phyloP scores from a whole-genome alignment of 1,139 yeast species.

The Suhomyces bolitotheri region DNA sequence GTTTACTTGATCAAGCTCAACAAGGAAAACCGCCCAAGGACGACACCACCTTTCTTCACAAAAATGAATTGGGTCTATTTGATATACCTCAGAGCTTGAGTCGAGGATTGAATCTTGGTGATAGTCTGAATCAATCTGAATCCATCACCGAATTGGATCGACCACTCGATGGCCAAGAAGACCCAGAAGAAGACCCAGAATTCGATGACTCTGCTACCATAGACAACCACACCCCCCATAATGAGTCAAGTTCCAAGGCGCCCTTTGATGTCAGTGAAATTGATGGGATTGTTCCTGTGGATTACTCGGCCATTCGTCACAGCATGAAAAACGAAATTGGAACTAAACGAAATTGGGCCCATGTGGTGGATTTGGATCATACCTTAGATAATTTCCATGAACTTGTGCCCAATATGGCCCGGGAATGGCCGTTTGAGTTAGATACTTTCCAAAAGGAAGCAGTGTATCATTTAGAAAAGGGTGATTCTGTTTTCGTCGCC shows the following conservation, averaged over 20 bases:
- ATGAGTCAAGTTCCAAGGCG: constrained; percentile 5
- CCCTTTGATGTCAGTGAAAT: constrained; percentile 50
- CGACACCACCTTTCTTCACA: constrained; percentile 52
- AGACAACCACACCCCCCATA: constrained; percentile 4
- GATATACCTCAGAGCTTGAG: constrained; percentile 81
- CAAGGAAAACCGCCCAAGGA: constrained; percentile 28
- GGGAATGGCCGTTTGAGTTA: constrained; percentile 88
- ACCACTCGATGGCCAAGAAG: constrained; percentile 15
- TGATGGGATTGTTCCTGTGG: constrained; percentile 76
- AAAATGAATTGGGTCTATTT: constrained; percentile 72
- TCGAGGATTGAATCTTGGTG: constrained; percentile 57
- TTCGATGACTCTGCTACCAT: constrained; percentile 3
- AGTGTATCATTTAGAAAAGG: constrained; percentile 91
- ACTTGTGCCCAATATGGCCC: constrained; percentile 88
- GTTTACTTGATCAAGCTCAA: constrained; percentile 47
- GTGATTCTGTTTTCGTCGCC: constrained; percentile 96
- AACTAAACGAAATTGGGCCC: constrained; percentile 82
- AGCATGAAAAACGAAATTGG: constrained; percentile 31
- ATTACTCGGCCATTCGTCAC: constrained; percentile 33
- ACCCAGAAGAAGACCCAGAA: constrained; percentile 7
- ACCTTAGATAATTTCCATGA: constrained; percentile 80
- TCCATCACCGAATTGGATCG: constrained; percentile 5
- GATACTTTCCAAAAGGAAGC: constrained; percentile 98
- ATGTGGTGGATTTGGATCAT: constrained; percentile 85
- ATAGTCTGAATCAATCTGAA: constrained; percentile 8